Percentiles rank a stretch among this genome's conserved stretches.
Evolutionary conservation across 225 moss, liverwort and hornwort genomes (phyloP).

Genomic region (Anthoceros angustus): DNA sequence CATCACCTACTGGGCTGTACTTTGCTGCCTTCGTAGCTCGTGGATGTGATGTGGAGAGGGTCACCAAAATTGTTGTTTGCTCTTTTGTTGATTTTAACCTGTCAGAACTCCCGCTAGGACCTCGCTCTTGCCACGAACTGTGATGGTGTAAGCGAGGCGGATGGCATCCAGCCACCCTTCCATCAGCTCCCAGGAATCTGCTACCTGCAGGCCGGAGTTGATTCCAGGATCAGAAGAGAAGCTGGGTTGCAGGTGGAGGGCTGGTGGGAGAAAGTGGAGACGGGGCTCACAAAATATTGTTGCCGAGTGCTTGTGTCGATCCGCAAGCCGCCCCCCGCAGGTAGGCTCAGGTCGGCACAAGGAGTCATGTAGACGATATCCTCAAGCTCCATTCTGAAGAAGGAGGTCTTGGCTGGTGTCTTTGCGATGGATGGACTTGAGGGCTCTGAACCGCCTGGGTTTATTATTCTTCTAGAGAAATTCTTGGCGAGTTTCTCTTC

Average conservation of each 20-base stretch:
- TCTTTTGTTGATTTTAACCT: slow-evolving; percentile 19
- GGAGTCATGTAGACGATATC: slow-evolving; percentile 64
- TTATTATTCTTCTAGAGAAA: slow-evolving; percentile 33
- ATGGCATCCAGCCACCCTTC: slow-evolving; percentile 99
- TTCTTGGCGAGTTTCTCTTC: slow-evolving; percentile 45
- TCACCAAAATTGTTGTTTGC: background rate
- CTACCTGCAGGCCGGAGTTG: slow-evolving; percentile 44
- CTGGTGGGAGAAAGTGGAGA: slow-evolving; percentile 4
- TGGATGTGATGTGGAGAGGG: background rate
- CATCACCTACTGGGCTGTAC: too few relatives aligned
- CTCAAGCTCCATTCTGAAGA: slow-evolving; percentile 79
- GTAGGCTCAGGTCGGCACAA: slow-evolving; percentile 83
- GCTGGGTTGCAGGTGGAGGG: background rate
- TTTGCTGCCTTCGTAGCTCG: too few relatives aligned
- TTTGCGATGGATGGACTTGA: slow-evolving; percentile 19
- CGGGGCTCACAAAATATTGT: slow-evolving; percentile 54
- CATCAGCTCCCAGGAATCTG: slow-evolving; percentile 94
- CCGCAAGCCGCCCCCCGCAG: slow-evolving; percentile 80
- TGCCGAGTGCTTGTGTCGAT: slow-evolving; percentile 63
- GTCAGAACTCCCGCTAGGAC: slow-evolving; percentile 71
- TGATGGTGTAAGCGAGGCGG: slow-evolving; percentile 86
- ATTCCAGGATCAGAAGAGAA: background rate
- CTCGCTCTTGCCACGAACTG: slow-evolving; percentile 77
- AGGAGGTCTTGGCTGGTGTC: slow-evolving; percentile 28
- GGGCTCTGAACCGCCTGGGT: slow-evolving; percentile 22